These are phyloP conservation scores for Capsella rubella DNA, from an alignment of 441 rosid genomes.

Conservation along the genomic window DNA sequence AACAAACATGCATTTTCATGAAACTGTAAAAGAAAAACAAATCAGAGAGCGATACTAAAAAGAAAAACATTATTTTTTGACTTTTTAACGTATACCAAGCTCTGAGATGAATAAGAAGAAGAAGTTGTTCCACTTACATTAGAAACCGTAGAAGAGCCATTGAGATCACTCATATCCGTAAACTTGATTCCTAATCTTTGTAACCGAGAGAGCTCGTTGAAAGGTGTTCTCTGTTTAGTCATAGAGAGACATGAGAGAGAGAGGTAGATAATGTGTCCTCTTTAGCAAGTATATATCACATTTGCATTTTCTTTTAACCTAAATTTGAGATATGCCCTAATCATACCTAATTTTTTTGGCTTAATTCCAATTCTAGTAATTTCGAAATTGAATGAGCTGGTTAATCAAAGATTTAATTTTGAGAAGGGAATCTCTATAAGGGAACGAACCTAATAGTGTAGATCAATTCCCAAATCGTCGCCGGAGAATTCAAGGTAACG, in stretches of 20 bases:
- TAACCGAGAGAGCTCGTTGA: constrained; percentile 73
- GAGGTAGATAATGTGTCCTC: constrained; percentile 28
- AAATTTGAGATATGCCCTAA: too few species aligned
- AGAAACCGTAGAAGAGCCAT: constrained; percentile 59
- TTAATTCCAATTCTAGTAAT: too few species aligned
- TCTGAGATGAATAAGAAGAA: constrained; percentile 58
- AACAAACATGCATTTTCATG: constrained; percentile 6
- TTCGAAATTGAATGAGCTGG: too few species aligned
- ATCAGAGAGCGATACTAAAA: neutral
- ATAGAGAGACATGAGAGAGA: constrained; percentile 19
- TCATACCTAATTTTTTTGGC: too few species aligned
- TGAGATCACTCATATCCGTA: constrained; percentile 47
- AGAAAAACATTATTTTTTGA: neutral
- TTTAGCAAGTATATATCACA: constrained; percentile 17
- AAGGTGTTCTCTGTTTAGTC: constrained; percentile 28
- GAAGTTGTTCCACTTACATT: constrained; percentile 65
- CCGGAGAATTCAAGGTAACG: too few species aligned
- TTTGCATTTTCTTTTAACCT: neutral
- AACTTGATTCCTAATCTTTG: constrained; percentile 53
- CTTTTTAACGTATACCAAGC: constrained; percentile 49
- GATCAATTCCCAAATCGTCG: too few species aligned
- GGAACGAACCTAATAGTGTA: too few species aligned
- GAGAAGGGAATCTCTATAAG: too few species aligned
- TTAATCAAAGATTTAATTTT: too few species aligned
- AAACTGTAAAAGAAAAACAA: neutral